Evolutionary conservation across 441 rosid species (phyloP), one percentile per base, ranked within the genome.

Genomic region (Adansonia gregorii): DNA sequence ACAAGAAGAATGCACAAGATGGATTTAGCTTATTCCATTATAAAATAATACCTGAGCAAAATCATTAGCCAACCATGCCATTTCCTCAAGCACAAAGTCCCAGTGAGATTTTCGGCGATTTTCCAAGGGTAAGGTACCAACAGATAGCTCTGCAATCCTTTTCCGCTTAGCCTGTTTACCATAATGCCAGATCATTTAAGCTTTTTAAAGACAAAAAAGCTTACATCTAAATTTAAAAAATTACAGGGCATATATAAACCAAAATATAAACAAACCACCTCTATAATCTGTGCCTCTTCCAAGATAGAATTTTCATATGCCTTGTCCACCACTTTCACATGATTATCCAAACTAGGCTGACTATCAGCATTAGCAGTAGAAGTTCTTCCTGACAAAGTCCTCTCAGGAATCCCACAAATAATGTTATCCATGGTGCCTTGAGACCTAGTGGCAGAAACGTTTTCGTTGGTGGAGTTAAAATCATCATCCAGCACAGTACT

Each of bases 81-180:
- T 95, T 86, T 97, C 99, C 95, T 97, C 98, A 15, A 97, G 97
- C 81, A 97, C 98, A 87, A 90, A 97, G 84, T 94, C 97, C 99
- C 99, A 97, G 49, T 92, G 98, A 83, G 88, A 86, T 82, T 84
- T 94, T 70, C 79, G 84, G 70, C 81, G 87, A 78, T 61, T 82
- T 82, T 90, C 97, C 79, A 78, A 75, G n/a, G 88, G 84, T 27
- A 83, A 76, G 4, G 84, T 78, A 83, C 87, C 86, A 82, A 86
- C 83, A 85, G 95, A 93, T 83, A 94, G 89, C 84, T 95, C 96
- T 20, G 94, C 90, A 86, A 93, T 91, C 84, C 98, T 91, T 85
- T 89, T 91, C 75, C 84, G 91, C 84, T 94, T 94, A 56, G 95
- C 98, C 99, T 97, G 95, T 80, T 85, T 76, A 81, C 73, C 45